phyloP scores from a whole-genome alignment of 2,329 filamentous ascomycete genomes.

The Diaporthe vexans region DNA sequence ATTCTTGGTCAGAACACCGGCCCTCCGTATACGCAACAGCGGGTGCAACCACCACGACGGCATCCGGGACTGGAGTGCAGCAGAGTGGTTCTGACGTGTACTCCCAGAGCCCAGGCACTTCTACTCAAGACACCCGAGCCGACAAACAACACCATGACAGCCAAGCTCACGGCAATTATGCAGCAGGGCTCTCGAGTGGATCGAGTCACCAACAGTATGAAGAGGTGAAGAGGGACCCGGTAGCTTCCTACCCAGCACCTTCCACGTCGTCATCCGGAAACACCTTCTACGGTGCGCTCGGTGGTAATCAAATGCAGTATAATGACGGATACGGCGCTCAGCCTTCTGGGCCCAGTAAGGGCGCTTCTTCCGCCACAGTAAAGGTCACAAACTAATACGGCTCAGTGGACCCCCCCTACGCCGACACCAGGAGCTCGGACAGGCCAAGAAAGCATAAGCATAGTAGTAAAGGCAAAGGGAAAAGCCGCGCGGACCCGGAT shows the following conservation, averaged over 20 bases:
- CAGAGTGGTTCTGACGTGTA: conserved; percentile 11
- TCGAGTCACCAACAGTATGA: conserved; percentile 20
- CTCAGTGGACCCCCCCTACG: neutral
- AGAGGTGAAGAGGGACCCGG: neutral
- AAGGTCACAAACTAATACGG: neutral
- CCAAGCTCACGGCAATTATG: neutral
- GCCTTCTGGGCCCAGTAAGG: conserved; percentile 10
- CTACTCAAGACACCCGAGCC: neutral
- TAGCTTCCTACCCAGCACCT: neutral
- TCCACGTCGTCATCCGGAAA: neutral
- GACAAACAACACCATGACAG: neutral
- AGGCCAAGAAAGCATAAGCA: conserved; percentile 32
- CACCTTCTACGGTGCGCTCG: conserved; percentile 1
- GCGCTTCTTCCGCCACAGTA: neutral
- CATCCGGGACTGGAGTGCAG: neutral
- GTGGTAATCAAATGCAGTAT: conserved; percentile 4
- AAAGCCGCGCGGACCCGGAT: conserved; percentile 17
- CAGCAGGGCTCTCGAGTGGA: neutral
- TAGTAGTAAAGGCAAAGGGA: conserved; percentile 16
- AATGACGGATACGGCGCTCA: neutral
- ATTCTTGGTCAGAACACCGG: conserved; percentile 20
- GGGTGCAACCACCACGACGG: neutral
- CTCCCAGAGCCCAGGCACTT: neutral
- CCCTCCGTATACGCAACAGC: conserved; percentile 7
- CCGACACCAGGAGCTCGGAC: neutral